Base-by-base conservation (phyloP, 805 yeast species). In the Cyberlindnera samutprakarnensis region DNA sequence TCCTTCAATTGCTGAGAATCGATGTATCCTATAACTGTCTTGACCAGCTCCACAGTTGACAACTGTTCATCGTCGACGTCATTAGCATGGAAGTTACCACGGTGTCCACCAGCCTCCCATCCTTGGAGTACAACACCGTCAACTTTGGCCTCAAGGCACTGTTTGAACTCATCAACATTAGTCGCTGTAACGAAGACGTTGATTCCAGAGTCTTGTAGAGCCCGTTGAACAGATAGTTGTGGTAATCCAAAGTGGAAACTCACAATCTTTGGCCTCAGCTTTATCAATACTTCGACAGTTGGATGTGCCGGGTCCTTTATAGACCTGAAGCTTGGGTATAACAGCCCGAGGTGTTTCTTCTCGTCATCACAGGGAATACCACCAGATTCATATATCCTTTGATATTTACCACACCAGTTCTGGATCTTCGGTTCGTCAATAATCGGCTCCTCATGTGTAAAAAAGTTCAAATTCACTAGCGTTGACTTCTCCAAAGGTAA, bases 101-200 rank as follows among this genome's bases (percentile, higher is more conserved):
- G 53, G 45, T 75, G 82, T 0, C 82, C 82, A 16, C 82, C 82
- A 4, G 82, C 82, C 42, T 74, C 81, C 47, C 58, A 59, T 0
- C 81, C 81, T 48, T 76, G 83, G 17, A 64, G 58, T 7, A 68
- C 56, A 4, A 75, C 49, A 2, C 70, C 78, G 47, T 72, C 75
- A 6, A 65, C 62, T 0, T 63, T 63, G 0, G 48, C 35, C 0
- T 49, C 44, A 3, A 47, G 19, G 19, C 59, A 49, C 27, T 46
- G 22, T 13, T 41, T 19, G 1, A 69, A 71, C 41, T 75, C 80
- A 1, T 46, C 43, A 0, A 62, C 43, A 14, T 62, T 62, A 0
- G 79, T 74, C 0, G 68, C 73, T 2, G 70, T 53, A 2, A 63
- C 70, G 40, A 70, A 58, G 2, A 72, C 61, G 20, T 50, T 27